These are phyloP conservation scores for Huntiella savannae DNA, from an alignment of 2,329 filamentous ascomycete species.

Conservation along the genomic window DNA sequence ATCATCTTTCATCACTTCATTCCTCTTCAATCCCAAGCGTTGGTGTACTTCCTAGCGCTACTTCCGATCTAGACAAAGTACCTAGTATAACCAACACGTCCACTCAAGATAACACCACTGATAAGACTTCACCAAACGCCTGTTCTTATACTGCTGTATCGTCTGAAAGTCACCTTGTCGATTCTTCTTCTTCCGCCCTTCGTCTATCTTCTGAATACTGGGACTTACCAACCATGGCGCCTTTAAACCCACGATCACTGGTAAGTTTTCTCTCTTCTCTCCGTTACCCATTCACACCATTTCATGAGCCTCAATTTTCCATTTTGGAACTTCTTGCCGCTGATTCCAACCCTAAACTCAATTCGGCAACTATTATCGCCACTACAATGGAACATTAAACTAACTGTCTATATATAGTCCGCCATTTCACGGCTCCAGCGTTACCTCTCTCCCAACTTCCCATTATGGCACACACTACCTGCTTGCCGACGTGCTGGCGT, in stretches of 20 bases:
- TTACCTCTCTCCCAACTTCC: constrained; percentile 40
- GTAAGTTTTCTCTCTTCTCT: constrained; percentile 23
- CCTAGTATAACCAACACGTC: neutral
- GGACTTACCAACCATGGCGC: constrained; percentile 37
- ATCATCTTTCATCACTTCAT: neutral
- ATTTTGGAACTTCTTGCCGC: neutral
- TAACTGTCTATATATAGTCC: constrained; percentile 21
- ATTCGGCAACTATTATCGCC: neutral
- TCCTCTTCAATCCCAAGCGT: neutral
- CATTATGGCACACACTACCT: constrained; percentile 42
- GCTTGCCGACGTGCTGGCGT: constrained; percentile 62
- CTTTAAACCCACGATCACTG: constrained; percentile 33
- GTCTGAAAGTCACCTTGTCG: neutral
- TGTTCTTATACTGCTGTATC: neutral
- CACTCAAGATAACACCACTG: neutral
- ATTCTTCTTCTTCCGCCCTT: neutral
- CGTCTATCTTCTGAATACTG: constrained; percentile 24
- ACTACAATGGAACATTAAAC: neutral
- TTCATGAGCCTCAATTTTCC: neutral
- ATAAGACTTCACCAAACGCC: neutral
- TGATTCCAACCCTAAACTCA: neutral
- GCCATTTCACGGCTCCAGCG: constrained; percentile 41
- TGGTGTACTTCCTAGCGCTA: neutral
- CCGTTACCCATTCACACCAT: neutral
- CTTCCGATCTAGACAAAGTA: neutral